phyloP scores from a whole-genome alignment of 1,284 basidiomycete genomes.

The Naganishia liquefaciens region DNA sequence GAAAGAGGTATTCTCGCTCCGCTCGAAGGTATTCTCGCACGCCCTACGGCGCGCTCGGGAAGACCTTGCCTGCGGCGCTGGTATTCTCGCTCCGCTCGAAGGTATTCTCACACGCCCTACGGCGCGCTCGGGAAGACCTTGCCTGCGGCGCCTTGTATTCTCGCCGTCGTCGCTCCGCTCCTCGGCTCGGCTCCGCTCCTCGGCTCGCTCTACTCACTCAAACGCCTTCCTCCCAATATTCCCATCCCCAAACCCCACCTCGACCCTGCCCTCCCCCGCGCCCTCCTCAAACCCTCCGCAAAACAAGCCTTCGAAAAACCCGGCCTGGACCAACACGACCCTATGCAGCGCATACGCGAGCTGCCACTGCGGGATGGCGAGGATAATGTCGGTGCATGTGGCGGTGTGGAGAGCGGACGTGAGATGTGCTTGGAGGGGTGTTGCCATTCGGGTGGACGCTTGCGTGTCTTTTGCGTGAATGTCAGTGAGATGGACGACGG shows the following conservation, averaged over 20 bases:
- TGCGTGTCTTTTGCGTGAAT: background rate
- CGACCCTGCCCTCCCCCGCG: conserved; percentile 51
- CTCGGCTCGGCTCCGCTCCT: too few species aligned
- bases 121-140: too few species aligned
- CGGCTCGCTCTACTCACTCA: conserved; percentile 52
- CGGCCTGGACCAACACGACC: conserved; percentile 79
- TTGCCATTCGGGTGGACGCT: conserved; percentile 4
- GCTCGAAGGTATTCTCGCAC: too few species aligned
- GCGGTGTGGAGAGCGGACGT: conserved; percentile 65
- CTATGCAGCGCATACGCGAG: conserved; percentile 76
- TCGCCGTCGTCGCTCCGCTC: too few species aligned
- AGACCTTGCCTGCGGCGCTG: too few species aligned
- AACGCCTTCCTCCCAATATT: conserved; percentile 77
- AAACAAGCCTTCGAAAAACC: conserved; percentile 81
- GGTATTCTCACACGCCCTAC: too few species aligned
- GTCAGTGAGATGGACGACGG: too few species aligned
- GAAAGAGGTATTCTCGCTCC: too few species aligned
- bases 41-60: too few species aligned
- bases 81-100: too few species aligned
- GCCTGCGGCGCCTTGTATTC: too few species aligned
- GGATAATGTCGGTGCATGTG: conserved; percentile 71
- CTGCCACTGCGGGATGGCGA: conserved; percentile 71
- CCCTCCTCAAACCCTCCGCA: conserved; percentile 71
- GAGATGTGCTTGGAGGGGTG: conserved; percentile 61
- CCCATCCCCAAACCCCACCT: conserved; percentile 74